These are phyloP conservation scores for Solanum pimpinellifolium DNA, from an alignment of 257 asterid species.

Conservation along the genomic window DNA sequence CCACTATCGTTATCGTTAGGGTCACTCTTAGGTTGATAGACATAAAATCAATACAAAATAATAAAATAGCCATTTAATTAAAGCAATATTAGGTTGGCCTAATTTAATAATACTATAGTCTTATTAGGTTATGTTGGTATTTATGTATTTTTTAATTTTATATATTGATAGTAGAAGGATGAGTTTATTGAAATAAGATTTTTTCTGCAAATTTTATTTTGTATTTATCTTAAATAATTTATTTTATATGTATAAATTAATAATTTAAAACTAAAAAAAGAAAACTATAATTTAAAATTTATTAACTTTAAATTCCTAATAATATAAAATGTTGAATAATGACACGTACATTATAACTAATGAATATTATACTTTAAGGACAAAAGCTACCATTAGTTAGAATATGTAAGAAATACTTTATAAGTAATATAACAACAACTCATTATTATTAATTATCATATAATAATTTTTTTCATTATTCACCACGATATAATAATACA, in stretches of 20 bases:
- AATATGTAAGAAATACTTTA: neutral
- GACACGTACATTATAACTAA: neutral
- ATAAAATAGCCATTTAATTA: neutral
- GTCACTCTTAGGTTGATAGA: neutral
- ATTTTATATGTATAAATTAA: neutral
- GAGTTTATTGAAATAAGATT: neutral
- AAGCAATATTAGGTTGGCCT: neutral
- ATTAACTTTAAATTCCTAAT: neutral
- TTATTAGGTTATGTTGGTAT: neutral
- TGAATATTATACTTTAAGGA: neutral
- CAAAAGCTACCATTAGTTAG: neutral
- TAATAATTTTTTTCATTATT: neutral
- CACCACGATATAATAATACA: neutral
- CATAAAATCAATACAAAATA: neutral
- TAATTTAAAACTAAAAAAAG: neutral
- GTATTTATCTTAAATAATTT: neutral
- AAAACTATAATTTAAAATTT: neutral
- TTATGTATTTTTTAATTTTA: neutral
- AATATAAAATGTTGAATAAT: neutral
- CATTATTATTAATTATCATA: neutral
- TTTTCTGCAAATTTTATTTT: neutral
- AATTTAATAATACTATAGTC: neutral
- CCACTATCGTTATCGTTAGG: neutral
- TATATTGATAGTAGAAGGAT: neutral
- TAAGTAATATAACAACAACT: neutral